phyloP scores from a whole-genome alignment of 345 rosid species.

The Aurinia saxatilis region DNA sequence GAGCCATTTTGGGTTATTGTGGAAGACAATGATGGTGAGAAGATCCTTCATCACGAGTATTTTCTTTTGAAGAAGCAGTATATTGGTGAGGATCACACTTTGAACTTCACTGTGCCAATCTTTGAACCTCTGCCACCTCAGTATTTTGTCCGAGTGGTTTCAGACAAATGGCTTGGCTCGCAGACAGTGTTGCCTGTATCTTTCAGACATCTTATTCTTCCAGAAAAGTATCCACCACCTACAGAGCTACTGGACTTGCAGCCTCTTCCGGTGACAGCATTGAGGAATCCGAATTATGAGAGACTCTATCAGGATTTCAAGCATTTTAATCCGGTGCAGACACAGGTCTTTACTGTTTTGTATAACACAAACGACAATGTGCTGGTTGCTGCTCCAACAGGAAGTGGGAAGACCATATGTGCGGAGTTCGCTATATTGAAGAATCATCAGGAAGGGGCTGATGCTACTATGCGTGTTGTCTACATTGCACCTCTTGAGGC shows the following conservation, averaged over 20 bases:
- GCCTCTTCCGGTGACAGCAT: constrained; percentile 86
- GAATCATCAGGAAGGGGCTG: constrained; percentile 83
- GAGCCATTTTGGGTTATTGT: constrained; percentile 96
- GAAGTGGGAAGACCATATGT: constrained; percentile 95
- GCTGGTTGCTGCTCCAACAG: constrained; percentile 94
- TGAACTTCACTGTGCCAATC: constrained; percentile 90
- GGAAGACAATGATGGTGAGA: constrained; percentile 95
- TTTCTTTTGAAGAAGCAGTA: constrained; percentile 89
- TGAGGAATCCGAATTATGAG: constrained; percentile 87
- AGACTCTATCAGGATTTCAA: constrained; percentile 76
- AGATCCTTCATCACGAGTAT: constrained; percentile 89
- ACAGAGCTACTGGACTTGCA: constrained; percentile 92
- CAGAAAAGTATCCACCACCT: constrained; percentile 98
- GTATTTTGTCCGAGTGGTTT: constrained; percentile 81
- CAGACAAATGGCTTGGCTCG: constrained; percentile 93
- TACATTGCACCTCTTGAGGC: constrained; percentile 91
- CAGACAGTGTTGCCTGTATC: constrained; percentile 87
- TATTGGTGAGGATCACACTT: constrained; percentile 71
- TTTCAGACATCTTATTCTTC: constrained; percentile 92
- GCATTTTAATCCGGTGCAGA: constrained; percentile 95
- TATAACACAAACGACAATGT: constrained; percentile 87
- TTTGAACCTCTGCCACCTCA: constrained; percentile 93
- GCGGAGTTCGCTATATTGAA: constrained; percentile 86
- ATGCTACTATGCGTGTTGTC: constrained; percentile 59
- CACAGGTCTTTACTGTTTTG: constrained; percentile 89